Base-by-base conservation (phyloP, 208 protist species). In the Wallacemonas collosoma region DNA sequence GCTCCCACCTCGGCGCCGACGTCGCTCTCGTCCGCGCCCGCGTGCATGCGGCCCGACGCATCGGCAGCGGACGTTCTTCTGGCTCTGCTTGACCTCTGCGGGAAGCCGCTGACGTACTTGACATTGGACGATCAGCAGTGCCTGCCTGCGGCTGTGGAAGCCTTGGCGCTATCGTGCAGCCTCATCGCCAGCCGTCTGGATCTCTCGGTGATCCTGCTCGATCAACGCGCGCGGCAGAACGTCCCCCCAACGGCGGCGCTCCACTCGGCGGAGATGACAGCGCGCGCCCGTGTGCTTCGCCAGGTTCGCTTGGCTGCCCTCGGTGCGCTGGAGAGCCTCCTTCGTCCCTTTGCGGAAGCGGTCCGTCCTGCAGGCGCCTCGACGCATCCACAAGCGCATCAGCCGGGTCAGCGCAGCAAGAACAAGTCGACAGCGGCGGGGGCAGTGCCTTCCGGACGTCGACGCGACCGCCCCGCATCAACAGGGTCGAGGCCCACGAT, bases 31-130 rank as follows among this genome's bases (percentile, higher is more conserved):
- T 7, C 17, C 5, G 15, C 8, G 53, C 53, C 53, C 5, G 53
- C 53, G 53, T 45, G 50, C 9, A 65, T 73, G 44, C 57, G 17
- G 2, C 43, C 40, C n/a, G 60, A 65, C 6, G 60, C 60, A 4
- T 36, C 67, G 6, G 68, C 68, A 3, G 57, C 65, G n/a, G 68
- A 65, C 36, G 77, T 81, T 1, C 51, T 88, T 6, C 50, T 79
- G 17, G 80, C 79, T 7, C 55, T 88, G 62, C 63, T 88, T 15
- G 73, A 76, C 61, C 77, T 85, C 53, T 85, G 79, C 65, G 57
- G 78, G 3, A 68, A 79, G 47, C 83, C 83, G 15, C 75, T 88
- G 54, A 70, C 82, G 40, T 85, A 74, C 57, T 47, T 88, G 36
- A 85, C 79, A 36, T 35, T 73, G 36, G 61, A 83, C 2, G 83